Evolutionary conservation across 352 stramenopile genomes (phyloP).

Genomic region (Phytopythium boreale): DNA sequence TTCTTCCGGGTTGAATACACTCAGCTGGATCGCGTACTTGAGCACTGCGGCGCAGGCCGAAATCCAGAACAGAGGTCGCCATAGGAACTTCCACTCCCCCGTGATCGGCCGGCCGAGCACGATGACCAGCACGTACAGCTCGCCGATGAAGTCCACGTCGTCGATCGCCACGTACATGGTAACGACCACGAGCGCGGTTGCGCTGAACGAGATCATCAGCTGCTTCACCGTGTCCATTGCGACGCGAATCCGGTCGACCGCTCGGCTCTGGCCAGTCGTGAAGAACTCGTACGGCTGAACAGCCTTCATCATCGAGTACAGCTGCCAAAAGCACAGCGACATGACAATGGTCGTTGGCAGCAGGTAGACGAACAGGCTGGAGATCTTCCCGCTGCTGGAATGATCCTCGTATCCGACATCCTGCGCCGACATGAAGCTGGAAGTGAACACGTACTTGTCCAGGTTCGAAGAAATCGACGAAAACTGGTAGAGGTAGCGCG

Average conservation of each 20-base stretch:
- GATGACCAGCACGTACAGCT: constrained; percentile 64
- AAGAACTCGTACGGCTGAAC: constrained; percentile 67
- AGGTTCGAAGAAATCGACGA: constrained; percentile 62
- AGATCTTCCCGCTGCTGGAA: constrained; percentile 53
- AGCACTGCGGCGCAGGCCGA: constrained; percentile 50
- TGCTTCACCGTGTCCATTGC: constrained; percentile 57
- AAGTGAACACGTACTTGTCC: constrained; percentile 61
- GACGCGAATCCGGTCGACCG: constrained; percentile 51
- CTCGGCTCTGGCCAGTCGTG: constrained; percentile 43
- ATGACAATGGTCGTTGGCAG: constrained; percentile 69
- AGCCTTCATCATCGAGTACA: constrained; percentile 68
- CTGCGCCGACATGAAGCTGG: constrained; percentile 62
- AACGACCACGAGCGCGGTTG: constrained; percentile 57
- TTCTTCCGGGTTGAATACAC: constrained; percentile 39
- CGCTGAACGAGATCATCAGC: constrained; percentile 70
- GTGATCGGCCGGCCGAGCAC: constrained; percentile 49
- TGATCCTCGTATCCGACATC: constrained; percentile 75
- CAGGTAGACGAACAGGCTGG: constrained; percentile 77
- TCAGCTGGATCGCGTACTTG: constrained; percentile 71
- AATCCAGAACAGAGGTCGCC: constrained; percentile 81
- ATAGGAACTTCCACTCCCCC: constrained; percentile 64
- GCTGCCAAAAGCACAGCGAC: constrained; percentile 79
- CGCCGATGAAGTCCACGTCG: constrained; percentile 59
- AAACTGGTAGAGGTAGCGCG: constrained; percentile 83
- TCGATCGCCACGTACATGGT: constrained; percentile 67